A percentile compares a stretch with the other conserved stretches of the same genome.
These are phyloP conservation scores for Eucalyptus tenuipes DNA, from an alignment of 345 rosid species.

Conservation along the genomic window DNA sequence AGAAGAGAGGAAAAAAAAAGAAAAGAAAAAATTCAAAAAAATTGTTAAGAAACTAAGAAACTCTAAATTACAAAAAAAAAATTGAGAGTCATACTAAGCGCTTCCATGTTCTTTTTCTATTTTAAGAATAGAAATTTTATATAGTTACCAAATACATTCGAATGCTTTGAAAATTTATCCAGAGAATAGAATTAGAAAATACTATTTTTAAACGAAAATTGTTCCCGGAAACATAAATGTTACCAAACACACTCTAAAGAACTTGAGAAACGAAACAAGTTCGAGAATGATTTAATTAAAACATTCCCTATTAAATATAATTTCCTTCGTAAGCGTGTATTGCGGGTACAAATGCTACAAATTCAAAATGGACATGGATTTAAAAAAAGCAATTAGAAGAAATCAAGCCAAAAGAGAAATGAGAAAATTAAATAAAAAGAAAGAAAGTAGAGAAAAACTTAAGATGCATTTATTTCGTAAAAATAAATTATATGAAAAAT, in stretches of 20 bases:
- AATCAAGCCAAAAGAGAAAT: not conserved
- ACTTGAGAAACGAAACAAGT: not conserved
- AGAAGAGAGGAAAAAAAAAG: too few species aligned
- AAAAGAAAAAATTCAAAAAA: rapidly evolving
- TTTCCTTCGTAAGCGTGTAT: not conserved
- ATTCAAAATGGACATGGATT: not conserved
- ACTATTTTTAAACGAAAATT: rapidly evolving
- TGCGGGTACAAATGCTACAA: not conserved
- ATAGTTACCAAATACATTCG: rapidly evolving
- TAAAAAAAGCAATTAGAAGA: not conserved
- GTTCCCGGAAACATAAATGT: rapidly evolving
- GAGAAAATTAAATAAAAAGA: not conserved
- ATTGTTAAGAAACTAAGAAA: too few species aligned
- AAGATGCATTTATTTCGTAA: not conserved
- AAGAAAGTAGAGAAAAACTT: not conserved
- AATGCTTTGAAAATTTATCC: rapidly evolving
- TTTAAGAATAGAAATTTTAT: rapidly evolving
- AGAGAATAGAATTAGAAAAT: too few species aligned
- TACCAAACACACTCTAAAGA: not conserved
- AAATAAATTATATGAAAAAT: not conserved
- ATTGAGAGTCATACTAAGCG: too few species aligned
- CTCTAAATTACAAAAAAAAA: too few species aligned
- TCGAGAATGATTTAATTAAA: not conserved
- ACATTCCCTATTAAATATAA: not conserved
- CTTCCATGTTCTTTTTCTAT: too few species aligned